phyloP scores from a whole-genome alignment of 441 rosid species.

The Erodium trifolium region DNA sequence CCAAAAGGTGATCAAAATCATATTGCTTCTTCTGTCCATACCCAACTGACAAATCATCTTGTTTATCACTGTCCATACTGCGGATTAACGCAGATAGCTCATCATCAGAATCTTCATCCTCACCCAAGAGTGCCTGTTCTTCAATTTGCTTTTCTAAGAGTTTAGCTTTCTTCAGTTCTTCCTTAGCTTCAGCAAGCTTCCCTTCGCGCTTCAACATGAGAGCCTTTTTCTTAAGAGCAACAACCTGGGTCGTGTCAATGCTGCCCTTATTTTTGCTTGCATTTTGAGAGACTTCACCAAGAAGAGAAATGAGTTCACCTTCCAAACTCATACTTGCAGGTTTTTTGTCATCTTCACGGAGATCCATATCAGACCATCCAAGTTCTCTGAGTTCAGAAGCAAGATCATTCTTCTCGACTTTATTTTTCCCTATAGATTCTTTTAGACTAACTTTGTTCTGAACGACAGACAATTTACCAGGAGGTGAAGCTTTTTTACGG shows the following conservation, averaged over 20 bases:
- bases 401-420: constrained; percentile 51
- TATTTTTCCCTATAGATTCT: constrained; percentile 40
- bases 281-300: constrained; percentile 44
- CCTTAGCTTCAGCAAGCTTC: constrained; percentile 89
- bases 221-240: constrained; percentile 73
- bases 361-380: constrained; percentile 75
- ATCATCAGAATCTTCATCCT: constrained; percentile 77
- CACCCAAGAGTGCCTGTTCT: constrained; percentile 73
- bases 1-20: constrained; percentile 39
- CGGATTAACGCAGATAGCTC: constrained; percentile 64
- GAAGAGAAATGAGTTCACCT: constrained; percentile 75
- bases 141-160: constrained; percentile 79
- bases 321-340: constrained; percentile 49
- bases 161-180: constrained; percentile 85
- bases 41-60: constrained; percentile 38
- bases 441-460: constrained; percentile 35
- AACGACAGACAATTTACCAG: constrained; percentile 27
- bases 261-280: constrained; percentile 29
- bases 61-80: constrained; percentile 51
- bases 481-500: constrained; percentile 37
- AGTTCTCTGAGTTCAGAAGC: constrained; percentile 61
- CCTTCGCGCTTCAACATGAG: constrained; percentile 83
- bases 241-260: constrained; percentile 47
- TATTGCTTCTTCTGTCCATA: constrained; percentile 31
- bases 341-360: constrained; percentile 41